Conservation (phyloP, 139 green algal genomes). For the Prasinococcaceae sp. region DNA sequence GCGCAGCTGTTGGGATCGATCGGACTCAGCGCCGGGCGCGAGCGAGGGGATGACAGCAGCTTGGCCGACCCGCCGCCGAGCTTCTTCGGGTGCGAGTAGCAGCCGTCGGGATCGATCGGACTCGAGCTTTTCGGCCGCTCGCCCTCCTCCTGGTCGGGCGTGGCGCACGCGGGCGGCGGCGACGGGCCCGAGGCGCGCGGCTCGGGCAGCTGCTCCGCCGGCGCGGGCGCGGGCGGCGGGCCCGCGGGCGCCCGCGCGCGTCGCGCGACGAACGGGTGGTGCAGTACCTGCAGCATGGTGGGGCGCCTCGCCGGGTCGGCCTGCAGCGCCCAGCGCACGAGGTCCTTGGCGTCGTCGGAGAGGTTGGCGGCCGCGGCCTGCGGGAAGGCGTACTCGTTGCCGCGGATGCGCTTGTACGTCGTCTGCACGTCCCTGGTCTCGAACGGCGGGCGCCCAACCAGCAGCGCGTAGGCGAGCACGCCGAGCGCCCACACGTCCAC, state of each 20-base stretch:
- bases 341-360: not conserved
- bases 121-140: not conserved
- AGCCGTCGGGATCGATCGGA: too few relatives aligned
- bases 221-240: not conserved
- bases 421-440: slow-evolving; percentile 14
- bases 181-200: too few relatives aligned
- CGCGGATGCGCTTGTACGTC: slow-evolving; percentile 22
- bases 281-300: not conserved
- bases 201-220: too few relatives aligned
- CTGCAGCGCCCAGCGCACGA: slow-evolving; percentile 6
- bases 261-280: slow-evolving; percentile 5
- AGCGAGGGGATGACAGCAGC: too few relatives aligned
- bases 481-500: slow-evolving; percentile 27
- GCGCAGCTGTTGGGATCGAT: too few relatives aligned
- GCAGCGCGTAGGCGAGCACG: slow-evolving; percentile 23
- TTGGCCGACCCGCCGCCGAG: too few relatives aligned
- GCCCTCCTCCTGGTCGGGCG: not conserved
- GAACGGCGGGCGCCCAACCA: slow-evolving; percentile 24
- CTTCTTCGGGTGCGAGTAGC: too few relatives aligned
- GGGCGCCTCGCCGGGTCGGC: slow-evolving; percentile 2
- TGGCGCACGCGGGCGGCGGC: too few relatives aligned
- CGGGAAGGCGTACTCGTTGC: slow-evolving; percentile 17
- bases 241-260: not conserved
- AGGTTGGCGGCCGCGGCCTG: not conserved
- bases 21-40: too few relatives aligned